Evolutionary conservation across 129 eudicot species (phyloP), one percentile per base, ranked within the genome.

Genomic region (Gnaphalium uliginosum): DNA sequence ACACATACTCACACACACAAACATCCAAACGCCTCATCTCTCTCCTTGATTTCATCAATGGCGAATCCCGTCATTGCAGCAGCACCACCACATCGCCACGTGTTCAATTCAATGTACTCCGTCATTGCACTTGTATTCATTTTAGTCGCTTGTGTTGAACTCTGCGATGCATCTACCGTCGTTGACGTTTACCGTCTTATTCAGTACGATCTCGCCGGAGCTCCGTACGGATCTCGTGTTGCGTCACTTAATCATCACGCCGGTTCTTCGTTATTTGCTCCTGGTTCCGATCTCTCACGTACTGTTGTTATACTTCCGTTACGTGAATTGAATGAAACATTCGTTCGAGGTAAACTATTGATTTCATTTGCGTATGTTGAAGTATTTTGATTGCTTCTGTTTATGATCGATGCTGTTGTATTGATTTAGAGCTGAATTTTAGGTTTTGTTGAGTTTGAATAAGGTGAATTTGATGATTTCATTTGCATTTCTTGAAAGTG

Each of bases 131-230:
- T 88, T 46, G 67, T 86, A 13, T 75, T 88, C 72, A 79, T 93
- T 29, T 79, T 93, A 10, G 66, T 90, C 22, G 92, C 96, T 61
- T 93, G 96, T 77, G 95, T 83, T 5, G 96, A 93, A 87, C 88
- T 93, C 69, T 90, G 98, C 81, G 96, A 88, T 82, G 98, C 96
- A 70, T 90, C 88, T 35, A 78, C 98, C 26, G 96, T 85, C 69
- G 96, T 93, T 72, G 96, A 90, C 63, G 98, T 93, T 33, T 93
- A 93, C 84, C 96, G 98, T 8, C 85, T 93, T 48, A 92, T 93
- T 3, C 98, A 93, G 88, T 93, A 93, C 67, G 98, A 93, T 80
- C 75, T 93, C 76, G 85, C 89, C 83, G 98, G 98, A 41, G 96
- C 82, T 30, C 98, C 96, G 0, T 88, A 88, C 11, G 98, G 98